phyloP scores from a whole-genome alignment of 441 rosid genomes.

The Rhodomyrtus psidioides region DNA sequence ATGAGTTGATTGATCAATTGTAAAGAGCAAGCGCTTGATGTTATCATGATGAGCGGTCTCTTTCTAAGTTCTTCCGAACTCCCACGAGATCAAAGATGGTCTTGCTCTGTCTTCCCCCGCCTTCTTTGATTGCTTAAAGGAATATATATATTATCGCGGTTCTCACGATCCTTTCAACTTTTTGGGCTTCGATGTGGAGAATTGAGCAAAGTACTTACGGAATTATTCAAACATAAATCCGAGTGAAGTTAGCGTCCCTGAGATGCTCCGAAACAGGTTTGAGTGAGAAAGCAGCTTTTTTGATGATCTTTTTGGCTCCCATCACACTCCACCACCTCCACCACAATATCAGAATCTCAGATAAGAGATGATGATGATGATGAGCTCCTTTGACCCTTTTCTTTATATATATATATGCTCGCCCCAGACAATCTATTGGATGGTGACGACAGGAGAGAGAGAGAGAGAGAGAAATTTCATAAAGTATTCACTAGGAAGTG shows the following conservation, averaged over 20 bases:
- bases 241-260: neutral
- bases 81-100: neutral
- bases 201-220: neutral
- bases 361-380: conserved; percentile 34
- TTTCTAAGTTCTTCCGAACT: neutral
- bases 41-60: neutral
- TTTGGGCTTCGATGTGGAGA: conserved; percentile 11
- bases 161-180: neutral
- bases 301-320: conserved; percentile 36
- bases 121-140: neutral
- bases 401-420: neutral
- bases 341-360: conserved; percentile 56
- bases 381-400: conserved; percentile 30
- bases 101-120: too few relatives aligned
- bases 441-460: conserved; percentile 4
- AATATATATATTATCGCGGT: neutral
- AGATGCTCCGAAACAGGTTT: conserved; percentile 33
- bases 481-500: neutral
- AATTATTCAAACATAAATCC: neutral
- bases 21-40: neutral
- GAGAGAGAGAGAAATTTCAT: neutral
- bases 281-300: conserved; percentile 36
- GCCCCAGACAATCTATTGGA: conserved; percentile 13
- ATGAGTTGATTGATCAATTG: neutral
- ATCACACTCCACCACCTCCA: conserved; percentile 38